These are phyloP conservation scores for Trichaptum fuscoviolaceum DNA, from an alignment of 768 basidiomycete species.

Conservation along the genomic window DNA sequence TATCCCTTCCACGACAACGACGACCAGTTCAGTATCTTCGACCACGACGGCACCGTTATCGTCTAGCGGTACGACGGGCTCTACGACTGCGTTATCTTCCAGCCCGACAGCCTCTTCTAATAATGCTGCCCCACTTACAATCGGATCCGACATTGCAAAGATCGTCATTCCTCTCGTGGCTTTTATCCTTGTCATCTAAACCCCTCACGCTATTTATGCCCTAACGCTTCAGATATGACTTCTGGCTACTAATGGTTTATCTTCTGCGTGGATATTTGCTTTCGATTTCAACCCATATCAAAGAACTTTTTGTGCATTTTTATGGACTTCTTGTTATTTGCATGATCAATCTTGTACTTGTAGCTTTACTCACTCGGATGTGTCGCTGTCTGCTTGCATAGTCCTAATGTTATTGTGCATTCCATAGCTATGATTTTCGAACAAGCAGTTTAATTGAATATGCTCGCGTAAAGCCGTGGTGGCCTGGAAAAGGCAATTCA, in stretches of 20 bases:
- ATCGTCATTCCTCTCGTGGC: background rate
- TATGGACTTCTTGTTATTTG: background rate
- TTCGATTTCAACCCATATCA: background rate
- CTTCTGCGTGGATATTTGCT: background rate
- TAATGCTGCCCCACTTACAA: background rate
- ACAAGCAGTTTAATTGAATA: background rate
- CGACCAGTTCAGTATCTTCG: background rate
- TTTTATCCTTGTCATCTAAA: background rate
- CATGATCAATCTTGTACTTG: background rate
- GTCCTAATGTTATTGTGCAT: constrained; percentile 1
- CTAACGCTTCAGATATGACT: background rate
- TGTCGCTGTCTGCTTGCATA: background rate
- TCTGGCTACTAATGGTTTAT: background rate
- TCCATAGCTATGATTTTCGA: background rate
- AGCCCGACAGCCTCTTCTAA: background rate
- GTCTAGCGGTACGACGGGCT: background rate
- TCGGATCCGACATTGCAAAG: background rate
- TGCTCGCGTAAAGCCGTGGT: background rate
- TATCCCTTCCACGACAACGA: background rate
- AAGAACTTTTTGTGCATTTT: background rate
- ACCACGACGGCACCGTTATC: background rate
- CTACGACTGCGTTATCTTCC: background rate
- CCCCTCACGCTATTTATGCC: background rate
- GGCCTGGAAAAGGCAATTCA: background rate
- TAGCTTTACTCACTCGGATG: background rate